phyloP scores from a whole-genome alignment of 805 yeast genomes.

The Teunomyces atbi region DNA sequence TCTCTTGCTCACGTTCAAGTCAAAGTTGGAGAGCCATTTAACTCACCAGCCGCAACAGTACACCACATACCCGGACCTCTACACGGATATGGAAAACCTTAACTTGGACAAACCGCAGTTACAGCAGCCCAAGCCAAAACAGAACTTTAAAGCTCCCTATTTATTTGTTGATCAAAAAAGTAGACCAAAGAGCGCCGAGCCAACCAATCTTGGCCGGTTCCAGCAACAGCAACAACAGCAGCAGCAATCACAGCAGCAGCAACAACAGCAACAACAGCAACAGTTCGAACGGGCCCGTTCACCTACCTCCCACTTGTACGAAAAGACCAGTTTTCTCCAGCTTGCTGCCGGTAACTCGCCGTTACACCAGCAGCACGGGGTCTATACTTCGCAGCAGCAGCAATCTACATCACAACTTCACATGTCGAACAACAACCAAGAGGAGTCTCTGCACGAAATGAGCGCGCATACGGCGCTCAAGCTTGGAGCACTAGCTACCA shows the following conservation, averaged over 20 bases:
- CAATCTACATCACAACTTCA: conserved; percentile 12
- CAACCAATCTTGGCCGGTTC: conserved; percentile 23
- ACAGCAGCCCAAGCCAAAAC: conserved; percentile 42
- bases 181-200: conserved; percentile 50
- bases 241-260: conserved; percentile 9
- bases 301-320: conserved; percentile 43
- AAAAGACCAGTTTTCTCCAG: conserved; percentile 44
- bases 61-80: conserved; percentile 11
- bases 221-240: conserved; percentile 10
- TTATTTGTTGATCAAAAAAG: conserved; percentile 18
- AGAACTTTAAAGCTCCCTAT: conserved; percentile 10
- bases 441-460: conserved; percentile 24
- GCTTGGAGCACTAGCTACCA: conserved; percentile 65
- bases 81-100: conserved; percentile 16
- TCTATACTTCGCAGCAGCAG: conserved; percentile 8
- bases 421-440: conserved; percentile 6
- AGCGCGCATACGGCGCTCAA: conserved; percentile 49
- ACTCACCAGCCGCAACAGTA: conserved; percentile 8
- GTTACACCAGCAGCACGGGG: conserved; percentile 10
- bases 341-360: conserved; percentile 23
- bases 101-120: conserved; percentile 15
- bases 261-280: conserved; percentile 8
- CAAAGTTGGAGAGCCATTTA: conserved; percentile 44
- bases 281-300: conserved; percentile 34
- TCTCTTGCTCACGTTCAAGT: conserved; percentile 47